phyloP scores from a whole-genome alignment of 2,329 filamentous ascomycete genomes.

The Colletotrichum coccodes region DNA sequence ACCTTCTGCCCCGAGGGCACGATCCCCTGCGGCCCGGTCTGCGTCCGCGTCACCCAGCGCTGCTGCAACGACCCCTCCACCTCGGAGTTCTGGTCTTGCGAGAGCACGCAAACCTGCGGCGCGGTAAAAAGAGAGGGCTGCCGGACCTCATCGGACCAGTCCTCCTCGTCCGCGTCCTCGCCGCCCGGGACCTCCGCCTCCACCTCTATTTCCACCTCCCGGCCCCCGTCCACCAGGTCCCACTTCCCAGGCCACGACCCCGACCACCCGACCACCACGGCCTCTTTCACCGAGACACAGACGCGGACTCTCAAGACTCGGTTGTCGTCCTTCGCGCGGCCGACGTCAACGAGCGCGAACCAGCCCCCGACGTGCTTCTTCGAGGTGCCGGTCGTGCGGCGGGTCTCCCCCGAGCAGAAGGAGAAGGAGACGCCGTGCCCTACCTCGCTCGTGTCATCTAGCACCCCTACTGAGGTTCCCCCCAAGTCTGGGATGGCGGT shows the following conservation, averaged over 20 bases:
- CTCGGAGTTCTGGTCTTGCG: constrained; percentile 5
- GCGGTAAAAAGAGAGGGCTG: background rate
- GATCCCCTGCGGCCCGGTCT: constrained; percentile 3
- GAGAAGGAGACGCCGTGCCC: background rate
- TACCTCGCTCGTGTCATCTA: background rate
- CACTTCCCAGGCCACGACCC: background rate
- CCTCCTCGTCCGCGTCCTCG: background rate
- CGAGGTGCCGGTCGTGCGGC: background rate
- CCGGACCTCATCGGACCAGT: background rate
- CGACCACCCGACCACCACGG: background rate
- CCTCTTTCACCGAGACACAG: background rate
- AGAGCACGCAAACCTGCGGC: background rate
- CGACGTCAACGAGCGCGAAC: background rate
- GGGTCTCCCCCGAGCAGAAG: background rate
- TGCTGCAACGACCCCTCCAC: background rate
- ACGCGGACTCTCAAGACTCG: background rate
- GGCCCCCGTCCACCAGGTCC: background rate
- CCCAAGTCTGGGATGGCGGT: background rate
- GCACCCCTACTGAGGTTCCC: background rate
- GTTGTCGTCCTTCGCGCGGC: background rate
- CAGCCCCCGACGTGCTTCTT: constrained; percentile 6
- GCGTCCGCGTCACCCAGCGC: constrained; percentile 1
- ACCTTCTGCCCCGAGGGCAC: constrained; percentile 2
- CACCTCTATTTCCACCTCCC: background rate
- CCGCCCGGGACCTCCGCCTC: background rate